Conservation (phyloP, 257 asterid species). For the Przewalskia tangutica region DNA sequence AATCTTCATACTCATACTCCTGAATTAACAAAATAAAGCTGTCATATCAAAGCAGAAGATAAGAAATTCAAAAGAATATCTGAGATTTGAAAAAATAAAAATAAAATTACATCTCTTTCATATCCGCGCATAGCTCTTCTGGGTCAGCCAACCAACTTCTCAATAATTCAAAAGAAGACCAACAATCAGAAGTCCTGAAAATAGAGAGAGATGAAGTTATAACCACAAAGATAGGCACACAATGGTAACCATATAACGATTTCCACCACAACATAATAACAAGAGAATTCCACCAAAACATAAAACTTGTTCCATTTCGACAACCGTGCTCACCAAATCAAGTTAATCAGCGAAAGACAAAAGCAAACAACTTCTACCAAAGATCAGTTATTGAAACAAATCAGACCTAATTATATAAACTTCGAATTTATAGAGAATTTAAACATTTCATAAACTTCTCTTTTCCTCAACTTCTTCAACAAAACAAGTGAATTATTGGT, state of each 20-base stretch:
- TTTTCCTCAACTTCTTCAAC: not conserved
- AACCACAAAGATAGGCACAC: not conserved
- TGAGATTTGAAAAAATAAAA: not conserved
- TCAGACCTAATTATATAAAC: not conserved
- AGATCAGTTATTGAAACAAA: not conserved
- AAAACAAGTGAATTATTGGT: not conserved
- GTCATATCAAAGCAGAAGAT: not conserved
- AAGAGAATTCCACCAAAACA: not conserved
- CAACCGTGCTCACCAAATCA: not conserved
- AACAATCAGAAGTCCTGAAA: not conserved
- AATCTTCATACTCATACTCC: slow-evolving; percentile 38
- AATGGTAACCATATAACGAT: not conserved
- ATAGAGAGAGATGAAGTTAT: not conserved
- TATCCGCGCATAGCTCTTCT: slow-evolving; percentile 32
- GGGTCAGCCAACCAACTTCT: not conserved
- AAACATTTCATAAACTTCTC: not conserved
- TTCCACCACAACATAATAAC: not conserved
- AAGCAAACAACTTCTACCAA: not conserved
- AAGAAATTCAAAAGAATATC: not conserved
- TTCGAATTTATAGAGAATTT: not conserved
- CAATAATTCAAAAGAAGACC: not conserved
- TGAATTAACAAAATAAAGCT: slow-evolving; percentile 15
- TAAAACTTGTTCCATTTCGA: not conserved
- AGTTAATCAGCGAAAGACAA: not conserved
- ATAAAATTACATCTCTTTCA: slow-evolving; percentile 28